phyloP scores from a whole-genome alignment of 148 eudicot species.

The Oxyria digyna region DNA sequence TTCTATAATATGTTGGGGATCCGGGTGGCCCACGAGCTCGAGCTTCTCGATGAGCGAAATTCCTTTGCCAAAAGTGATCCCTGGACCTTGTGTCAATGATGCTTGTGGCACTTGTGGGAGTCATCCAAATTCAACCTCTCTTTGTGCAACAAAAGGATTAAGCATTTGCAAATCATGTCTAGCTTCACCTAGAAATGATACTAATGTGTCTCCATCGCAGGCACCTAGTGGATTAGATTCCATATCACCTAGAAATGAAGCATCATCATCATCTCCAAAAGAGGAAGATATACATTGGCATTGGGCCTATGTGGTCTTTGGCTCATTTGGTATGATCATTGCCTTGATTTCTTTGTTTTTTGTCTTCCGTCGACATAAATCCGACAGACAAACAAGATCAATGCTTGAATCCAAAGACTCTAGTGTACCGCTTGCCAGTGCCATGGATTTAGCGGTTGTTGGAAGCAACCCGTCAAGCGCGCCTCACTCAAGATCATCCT shows the following conservation, averaged over 20 bases:
- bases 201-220: background rate
- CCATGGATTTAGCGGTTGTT: constrained; percentile 15
- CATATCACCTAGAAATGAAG: no score
- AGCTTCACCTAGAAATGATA: background rate
- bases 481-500: constrained; percentile 32
- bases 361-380: background rate
- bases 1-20: constrained; percentile 38
- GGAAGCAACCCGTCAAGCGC: constrained; percentile 27
- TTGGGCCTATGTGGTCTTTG: constrained; percentile 1
- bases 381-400: background rate
- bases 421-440: background rate
- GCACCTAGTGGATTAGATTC: constrained; percentile 7
- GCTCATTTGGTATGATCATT: constrained; percentile 1
- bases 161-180: constrained; percentile 33
- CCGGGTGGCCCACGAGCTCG: constrained; percentile 26
- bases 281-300: background rate
- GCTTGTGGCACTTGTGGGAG: constrained; percentile 29
- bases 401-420: background rate
- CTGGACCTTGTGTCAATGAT: constrained; percentile 39
- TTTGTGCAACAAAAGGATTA: constrained; percentile 24
- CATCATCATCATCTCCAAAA: background rate
- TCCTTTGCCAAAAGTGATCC: constrained; percentile 29
- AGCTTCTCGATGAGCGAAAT: constrained; percentile 10
- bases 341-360: background rate
- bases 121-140: constrained; percentile 25